Conservation (phyloP, 1,284 basidiomycete species). For the Ganoderma sinense region DNA sequence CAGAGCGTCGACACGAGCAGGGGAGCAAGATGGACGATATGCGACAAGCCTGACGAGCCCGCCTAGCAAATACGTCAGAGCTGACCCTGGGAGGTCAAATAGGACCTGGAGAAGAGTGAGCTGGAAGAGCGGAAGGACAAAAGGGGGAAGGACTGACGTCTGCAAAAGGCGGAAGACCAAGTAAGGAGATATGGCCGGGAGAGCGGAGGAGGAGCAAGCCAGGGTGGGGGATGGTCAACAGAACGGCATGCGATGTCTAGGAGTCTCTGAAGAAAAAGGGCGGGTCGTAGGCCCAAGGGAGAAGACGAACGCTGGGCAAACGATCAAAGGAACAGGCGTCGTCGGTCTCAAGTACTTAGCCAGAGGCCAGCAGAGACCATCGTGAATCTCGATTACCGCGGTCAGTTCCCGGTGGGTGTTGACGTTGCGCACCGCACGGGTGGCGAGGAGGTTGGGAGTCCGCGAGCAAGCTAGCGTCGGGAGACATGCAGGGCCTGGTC, state of each 20-base stretch:
- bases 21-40: not conserved
- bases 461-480: constrained; percentile 6
- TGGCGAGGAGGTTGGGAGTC: constrained; percentile 8
- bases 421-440: not conserved
- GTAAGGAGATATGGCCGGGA: constrained; percentile 1
- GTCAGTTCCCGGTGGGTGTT: not conserved
- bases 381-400: constrained; percentile 8
- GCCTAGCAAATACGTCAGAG: not conserved
- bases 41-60: constrained; percentile 1
- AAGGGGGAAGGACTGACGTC: constrained; percentile 4
- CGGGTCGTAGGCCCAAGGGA: constrained; percentile 4
- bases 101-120: constrained; percentile 4
- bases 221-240: not conserved
- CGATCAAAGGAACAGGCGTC: not conserved
- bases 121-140: not conserved
- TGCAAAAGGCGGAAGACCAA: constrained; percentile 5
- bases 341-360: not conserved
- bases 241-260: constrained; percentile 2
- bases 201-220: not conserved
- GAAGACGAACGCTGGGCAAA: not conserved
- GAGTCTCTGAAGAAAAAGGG: not conserved
- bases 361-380: not conserved
- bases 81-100: constrained; percentile 4
- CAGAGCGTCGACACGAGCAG: constrained; percentile 11
- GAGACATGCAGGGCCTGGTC: constrained; percentile 7